phyloP scores from a whole-genome alignment of 2,329 filamentous ascomycete species.

The Monilinia laxa region DNA sequence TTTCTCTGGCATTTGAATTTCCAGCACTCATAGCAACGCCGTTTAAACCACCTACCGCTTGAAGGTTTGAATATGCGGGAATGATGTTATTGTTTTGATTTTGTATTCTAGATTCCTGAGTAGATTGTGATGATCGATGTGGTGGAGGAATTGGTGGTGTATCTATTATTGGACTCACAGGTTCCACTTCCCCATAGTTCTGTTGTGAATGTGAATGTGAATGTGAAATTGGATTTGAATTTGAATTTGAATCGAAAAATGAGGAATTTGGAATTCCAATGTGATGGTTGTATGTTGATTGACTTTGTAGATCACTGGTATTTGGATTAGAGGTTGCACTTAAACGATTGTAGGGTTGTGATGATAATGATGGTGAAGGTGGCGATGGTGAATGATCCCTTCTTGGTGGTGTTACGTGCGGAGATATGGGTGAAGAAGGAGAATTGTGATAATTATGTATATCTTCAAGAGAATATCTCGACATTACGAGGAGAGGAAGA shows the following conservation, averaged over 20 bases:
- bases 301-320: not conserved
- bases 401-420: constrained; percentile 4
- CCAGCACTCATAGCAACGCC: constrained; percentile 67
- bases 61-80: constrained; percentile 41
- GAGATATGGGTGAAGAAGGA: constrained; percentile 2
- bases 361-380: not conserved
- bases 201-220: constrained; percentile 8
- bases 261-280: constrained; percentile 25
- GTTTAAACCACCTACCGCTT: constrained; percentile 64
- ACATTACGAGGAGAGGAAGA: constrained; percentile 1
- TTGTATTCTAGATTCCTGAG: constrained; percentile 27
- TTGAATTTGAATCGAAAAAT: not conserved
- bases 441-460: constrained; percentile 11
- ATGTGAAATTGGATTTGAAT: too few species aligned
- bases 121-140: constrained; percentile 38
- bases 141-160: constrained; percentile 37
- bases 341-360: not conserved
- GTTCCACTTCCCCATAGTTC: constrained; percentile 26
- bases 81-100: constrained; percentile 28
- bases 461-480: constrained; percentile 11
- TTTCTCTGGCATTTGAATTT: constrained; percentile 62
- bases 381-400: too few species aligned
- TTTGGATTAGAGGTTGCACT: not conserved
- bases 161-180: constrained; percentile 26
- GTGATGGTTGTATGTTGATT: constrained; percentile 17